Base-by-base conservation (phyloP, 2,329 filamentous ascomycete species). In the Penicillium sp. region DNA sequence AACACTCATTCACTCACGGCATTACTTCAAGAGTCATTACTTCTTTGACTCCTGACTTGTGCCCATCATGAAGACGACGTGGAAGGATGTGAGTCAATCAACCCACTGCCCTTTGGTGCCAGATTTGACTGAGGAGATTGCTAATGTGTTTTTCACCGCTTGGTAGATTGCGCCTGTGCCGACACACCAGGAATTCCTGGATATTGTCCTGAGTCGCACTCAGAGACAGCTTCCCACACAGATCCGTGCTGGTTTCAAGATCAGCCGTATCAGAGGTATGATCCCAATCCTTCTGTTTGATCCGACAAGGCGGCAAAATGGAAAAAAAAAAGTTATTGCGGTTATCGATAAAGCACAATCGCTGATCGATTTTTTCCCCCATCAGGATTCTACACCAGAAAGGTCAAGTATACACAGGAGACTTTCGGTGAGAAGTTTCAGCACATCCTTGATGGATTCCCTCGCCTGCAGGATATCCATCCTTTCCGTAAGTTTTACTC, bases 401-500 rank as follows among this genome's bases (percentile, higher is more conserved):
- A 97, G 79, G 92, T 97, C 83, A 97, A 97, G 79, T 99, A 92
- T 79, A 97, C 94, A 6, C 88, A 93, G 72, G 94, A 99, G 79
- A 97, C 93, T 41, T 97, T 97, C 77, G 87, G 87, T 64, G 94
- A 99, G 76, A 97, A 97, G 79, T 87, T 99, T 65, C 86, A 86
- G 65, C 85, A 87, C 59, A 97, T 97, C 70, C 86, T 97, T 70
- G 90, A 96, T 75, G 91, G 90, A 68, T 97, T 99, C 72, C 94
- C 94, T 54, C 86, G 92, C 57, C 83, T 99, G 53, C 87, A 91
- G 73, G 94, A 99, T 74, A 93, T 97, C 73, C 93, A 97, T 74
- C 92, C 93, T 53, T 97, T 97, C 82, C 92, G 89, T 85, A 84
- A 61, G 53, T 65, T 53, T 49, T 55, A 44, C 67, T 70, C 49